phyloP scores from a whole-genome alignment of 2,329 filamentous ascomycete genomes.

The Iodosphaeria phyllophila region DNA sequence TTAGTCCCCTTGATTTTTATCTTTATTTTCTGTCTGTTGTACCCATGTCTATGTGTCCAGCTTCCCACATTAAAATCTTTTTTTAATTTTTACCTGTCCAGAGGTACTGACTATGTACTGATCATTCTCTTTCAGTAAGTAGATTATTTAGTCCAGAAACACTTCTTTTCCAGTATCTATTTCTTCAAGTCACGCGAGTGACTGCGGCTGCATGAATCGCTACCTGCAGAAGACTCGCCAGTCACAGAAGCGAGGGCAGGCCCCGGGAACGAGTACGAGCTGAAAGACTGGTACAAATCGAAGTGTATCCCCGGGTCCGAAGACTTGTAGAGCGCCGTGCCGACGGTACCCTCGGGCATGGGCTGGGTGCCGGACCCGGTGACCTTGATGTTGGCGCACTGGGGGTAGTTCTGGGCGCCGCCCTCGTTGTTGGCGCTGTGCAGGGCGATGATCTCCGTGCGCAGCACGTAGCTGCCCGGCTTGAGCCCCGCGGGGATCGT shows the following conservation, averaged over 20 bases:
- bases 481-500: conserved; percentile 21
- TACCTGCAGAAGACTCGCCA: not conserved
- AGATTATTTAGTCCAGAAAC: too few relatives aligned
- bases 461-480: conserved; percentile 27
- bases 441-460: conserved; percentile 30
- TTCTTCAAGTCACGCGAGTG: too few relatives aligned
- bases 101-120: too few relatives aligned
- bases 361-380: conserved; percentile 17
- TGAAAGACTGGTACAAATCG: conserved; percentile 7
- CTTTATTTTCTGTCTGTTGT: too few relatives aligned
- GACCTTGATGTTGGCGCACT: conserved; percentile 24
- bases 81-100: not conserved
- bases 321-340: conserved; percentile 12
- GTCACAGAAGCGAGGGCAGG: conserved; percentile 4
- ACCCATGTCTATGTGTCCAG: too few relatives aligned
- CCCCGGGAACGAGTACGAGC: conserved; percentile 9
- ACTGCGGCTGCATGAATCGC: too few relatives aligned
- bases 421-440: conserved; percentile 20
- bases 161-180: too few relatives aligned
- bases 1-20: too few relatives aligned
- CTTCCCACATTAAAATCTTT: too few relatives aligned
- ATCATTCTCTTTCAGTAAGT: too few relatives aligned
- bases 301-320: conserved; percentile 11
- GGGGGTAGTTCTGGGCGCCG: conserved; percentile 28
- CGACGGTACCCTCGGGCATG: conserved; percentile 11